Percentiles rank a stretch among this genome's conserved stretches.
Evolutionary conservation across 768 basidiomycete species (phyloP).

Genomic region (Rhodotorula sphaerocarpa): DNA sequence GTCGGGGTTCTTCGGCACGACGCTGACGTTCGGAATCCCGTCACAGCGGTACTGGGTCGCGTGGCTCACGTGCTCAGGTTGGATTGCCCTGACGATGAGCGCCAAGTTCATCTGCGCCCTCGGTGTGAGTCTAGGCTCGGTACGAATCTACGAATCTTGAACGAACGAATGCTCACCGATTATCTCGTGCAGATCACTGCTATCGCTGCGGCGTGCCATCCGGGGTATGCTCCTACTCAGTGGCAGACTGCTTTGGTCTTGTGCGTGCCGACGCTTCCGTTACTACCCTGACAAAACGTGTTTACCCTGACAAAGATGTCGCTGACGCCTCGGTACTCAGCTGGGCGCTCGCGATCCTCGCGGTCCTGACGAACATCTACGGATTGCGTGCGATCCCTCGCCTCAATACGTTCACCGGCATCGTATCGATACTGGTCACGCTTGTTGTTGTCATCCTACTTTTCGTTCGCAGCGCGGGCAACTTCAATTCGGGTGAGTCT

Average conservation of each 20-base stretch:
- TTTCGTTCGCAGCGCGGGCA: not conserved
- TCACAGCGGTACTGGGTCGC: not conserved
- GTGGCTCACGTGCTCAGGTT: not conserved
- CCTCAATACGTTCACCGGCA: not conserved
- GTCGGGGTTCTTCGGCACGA: too few species aligned
- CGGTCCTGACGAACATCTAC: conserved; percentile 21
- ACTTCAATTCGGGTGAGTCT: conserved; percentile 13
- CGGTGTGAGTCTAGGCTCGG: not conserved
- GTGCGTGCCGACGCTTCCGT: not conserved
- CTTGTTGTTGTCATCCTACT: not conserved
- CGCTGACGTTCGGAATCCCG: not conserved
- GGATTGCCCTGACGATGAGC: conserved; percentile 1
- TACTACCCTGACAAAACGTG: not conserved
- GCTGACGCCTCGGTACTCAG: too few species aligned
- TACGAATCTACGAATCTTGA: not conserved
- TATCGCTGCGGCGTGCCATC: not conserved
- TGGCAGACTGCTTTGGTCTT: not conserved
- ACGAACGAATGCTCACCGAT: not conserved
- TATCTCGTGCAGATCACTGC: not conserved
- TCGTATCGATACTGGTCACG: not conserved
- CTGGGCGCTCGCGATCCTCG: not conserved
- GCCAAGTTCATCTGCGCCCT: not conserved
- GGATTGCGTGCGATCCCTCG: conserved; percentile 10
- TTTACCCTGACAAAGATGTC: not conserved
- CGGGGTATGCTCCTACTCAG: not conserved